Percentiles rank a stretch among this genome's conserved stretches.
These are phyloP conservation scores for Fusarium kyushuense DNA, from an alignment of 2,329 filamentous ascomycete species.

Conservation along the genomic window DNA sequence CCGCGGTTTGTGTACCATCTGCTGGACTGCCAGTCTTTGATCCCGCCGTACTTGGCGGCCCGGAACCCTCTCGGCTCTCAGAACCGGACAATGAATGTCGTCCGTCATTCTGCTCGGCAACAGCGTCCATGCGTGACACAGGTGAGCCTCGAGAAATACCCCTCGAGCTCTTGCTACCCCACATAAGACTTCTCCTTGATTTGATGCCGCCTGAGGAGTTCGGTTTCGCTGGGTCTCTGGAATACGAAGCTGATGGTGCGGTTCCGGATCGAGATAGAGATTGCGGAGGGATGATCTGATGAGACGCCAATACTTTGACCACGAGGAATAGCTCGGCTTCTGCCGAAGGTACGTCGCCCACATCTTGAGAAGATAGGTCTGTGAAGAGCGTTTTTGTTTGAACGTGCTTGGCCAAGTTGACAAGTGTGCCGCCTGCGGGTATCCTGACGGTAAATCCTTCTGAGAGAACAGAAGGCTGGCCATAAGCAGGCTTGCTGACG, in stretches of 20 bases:
- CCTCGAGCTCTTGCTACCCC: slow-evolving; percentile 70
- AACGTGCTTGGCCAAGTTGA: slow-evolving; percentile 71
- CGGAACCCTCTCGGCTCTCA: slow-evolving; percentile 60
- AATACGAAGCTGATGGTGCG: slow-evolving; percentile 55
- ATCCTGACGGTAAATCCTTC: slow-evolving; percentile 87
- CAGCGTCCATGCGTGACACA: slow-evolving; percentile 64
- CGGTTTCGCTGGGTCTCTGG: slow-evolving; percentile 62
- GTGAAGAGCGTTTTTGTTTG: slow-evolving; percentile 88
- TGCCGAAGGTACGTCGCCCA: slow-evolving; percentile 70
- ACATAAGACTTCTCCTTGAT: slow-evolving; percentile 76
- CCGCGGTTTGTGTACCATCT: slow-evolving; percentile 49
- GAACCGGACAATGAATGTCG: slow-evolving; percentile 52
- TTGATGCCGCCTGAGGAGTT: slow-evolving; percentile 64
- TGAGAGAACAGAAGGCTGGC: slow-evolving; percentile 75
- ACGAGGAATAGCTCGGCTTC: slow-evolving; percentile 85
- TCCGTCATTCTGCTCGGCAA: slow-evolving; percentile 65
- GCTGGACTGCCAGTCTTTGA: slow-evolving; percentile 54
- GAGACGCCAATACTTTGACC: slow-evolving; percentile 77
- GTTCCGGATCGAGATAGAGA: slow-evolving; percentile 66
- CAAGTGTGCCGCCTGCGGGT: slow-evolving; percentile 77
- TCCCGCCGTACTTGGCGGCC: slow-evolving; percentile 68
- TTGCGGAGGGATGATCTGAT: slow-evolving; percentile 61
- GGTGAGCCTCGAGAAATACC: slow-evolving; percentile 65
- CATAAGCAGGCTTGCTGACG: slow-evolving; percentile 75
- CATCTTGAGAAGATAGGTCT: slow-evolving; percentile 83